Conservation (phyloP, 2,329 filamentous ascomycete species). For the Colletotrichum tropicale region DNA sequence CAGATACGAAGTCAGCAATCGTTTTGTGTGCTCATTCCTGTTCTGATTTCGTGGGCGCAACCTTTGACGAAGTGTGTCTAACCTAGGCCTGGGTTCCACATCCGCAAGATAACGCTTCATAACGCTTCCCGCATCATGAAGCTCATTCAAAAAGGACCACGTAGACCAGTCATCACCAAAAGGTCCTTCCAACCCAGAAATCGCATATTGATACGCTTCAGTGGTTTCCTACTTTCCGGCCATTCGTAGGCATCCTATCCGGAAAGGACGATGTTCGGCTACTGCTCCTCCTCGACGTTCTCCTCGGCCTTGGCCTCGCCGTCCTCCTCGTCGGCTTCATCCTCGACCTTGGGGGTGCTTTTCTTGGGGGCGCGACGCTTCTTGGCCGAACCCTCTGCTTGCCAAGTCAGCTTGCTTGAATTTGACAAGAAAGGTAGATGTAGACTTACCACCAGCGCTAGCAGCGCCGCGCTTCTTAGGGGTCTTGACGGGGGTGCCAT, state of each 20-base stretch:
- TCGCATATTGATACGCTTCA: not conserved
- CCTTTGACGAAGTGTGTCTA: not conserved
- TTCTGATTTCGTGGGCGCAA: not conserved
- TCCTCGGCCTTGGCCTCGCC: slow-evolving; percentile 22
- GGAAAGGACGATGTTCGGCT: not conserved
- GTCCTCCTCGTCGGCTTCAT: not conserved
- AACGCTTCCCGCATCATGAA: not conserved
- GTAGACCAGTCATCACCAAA: not conserved
- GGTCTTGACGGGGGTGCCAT: not conserved
- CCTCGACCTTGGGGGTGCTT: slow-evolving; percentile 10
- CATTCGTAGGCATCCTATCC: not conserved
- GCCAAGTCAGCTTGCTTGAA: not conserved
- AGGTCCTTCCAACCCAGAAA: not conserved
- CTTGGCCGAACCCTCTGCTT: not conserved
- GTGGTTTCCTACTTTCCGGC: not conserved
- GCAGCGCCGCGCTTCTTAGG: slow-evolving; percentile 3
- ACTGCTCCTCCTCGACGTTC: slow-evolving; percentile 46
- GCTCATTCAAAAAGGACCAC: not conserved
- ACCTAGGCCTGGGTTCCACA: not conserved
- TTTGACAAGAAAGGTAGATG: not conserved
- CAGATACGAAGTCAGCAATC: not conserved
- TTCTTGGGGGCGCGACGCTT: slow-evolving; percentile 23
- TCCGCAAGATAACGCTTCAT: not conserved
- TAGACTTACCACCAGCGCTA: not conserved
- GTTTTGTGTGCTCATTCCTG: slow-evolving; percentile 34